Conservation (phyloP, 805 yeast species). For the Saccharomycopsis synnaedendra region DNA sequence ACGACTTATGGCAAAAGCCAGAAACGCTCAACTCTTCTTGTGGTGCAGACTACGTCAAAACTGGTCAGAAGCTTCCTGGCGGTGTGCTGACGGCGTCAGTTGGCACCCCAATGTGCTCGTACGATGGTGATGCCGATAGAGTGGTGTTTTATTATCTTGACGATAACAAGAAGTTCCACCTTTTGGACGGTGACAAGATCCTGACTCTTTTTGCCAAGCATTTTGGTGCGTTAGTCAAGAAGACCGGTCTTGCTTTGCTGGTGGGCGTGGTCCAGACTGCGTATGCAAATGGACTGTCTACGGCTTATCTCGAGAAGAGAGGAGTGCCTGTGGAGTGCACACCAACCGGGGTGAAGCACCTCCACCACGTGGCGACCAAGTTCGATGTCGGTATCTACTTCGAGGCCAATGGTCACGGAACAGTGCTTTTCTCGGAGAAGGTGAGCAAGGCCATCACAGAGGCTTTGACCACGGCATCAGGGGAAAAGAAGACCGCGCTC, state of each 20-base stretch:
- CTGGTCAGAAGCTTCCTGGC: conserved; percentile 68
- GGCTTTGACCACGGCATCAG: conserved; percentile 33
- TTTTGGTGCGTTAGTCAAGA: conserved; percentile 40
- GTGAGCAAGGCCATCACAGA: conserved; percentile 20
- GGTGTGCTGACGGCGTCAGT: conserved; percentile 31
- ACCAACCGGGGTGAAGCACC: conserved; percentile 92
- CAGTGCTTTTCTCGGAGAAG: conserved; percentile 62
- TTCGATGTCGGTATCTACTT: conserved; percentile 91
- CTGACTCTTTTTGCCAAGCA: conserved; percentile 72
- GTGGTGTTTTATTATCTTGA: conserved; percentile 66
- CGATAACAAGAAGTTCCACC: conserved; percentile 29
- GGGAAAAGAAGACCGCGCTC: conserved; percentile 29
- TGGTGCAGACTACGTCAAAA: conserved; percentile 95
- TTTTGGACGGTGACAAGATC: conserved; percentile 89
- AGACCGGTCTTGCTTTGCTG: conserved; percentile 29
- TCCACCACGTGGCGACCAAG: conserved; percentile 73
- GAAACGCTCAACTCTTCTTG: conserved; percentile 59
- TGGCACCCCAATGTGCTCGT: conserved; percentile 47
- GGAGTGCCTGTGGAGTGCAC: conserved; percentile 77
- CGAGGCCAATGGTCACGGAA: conserved; percentile 99
- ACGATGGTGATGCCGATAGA: conserved; percentile 97
- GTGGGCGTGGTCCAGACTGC: conserved; percentile 96
- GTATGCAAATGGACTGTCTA: conserved; percentile 91
- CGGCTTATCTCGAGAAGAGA: conserved; percentile 53
- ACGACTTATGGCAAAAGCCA: conserved; percentile 44